Base-by-base conservation (phyloP, 1,284 basidiomycete species). In the Moniliella sp. region DNA sequence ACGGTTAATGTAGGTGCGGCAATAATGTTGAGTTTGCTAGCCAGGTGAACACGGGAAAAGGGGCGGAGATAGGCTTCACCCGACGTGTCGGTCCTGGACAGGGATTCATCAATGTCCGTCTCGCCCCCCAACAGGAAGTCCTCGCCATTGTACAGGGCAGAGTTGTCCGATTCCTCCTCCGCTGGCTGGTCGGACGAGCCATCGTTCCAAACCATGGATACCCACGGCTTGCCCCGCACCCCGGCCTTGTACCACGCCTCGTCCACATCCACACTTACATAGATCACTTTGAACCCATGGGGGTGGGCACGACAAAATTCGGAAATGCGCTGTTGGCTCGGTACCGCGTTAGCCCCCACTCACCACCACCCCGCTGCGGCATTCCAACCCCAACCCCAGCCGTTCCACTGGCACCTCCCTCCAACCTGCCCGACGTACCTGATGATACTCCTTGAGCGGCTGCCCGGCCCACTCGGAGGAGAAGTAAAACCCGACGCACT, bases 131-230 rank as follows among this genome's bases (percentile, higher is more conserved):
- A 63, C 23, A 64, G 42, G 38, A 58, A 63, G 29, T 58, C 50
- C 15, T 62, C 61, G 26, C 42, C 40, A 34, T 50, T 46, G 35
- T 45, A 41, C 19, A 52, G 32, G 9, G 37, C n/a, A 31, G 33
- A 18, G 50, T 58, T 4, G 45, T 2, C 61, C n/a, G n/a, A n/a
- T n/a, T n/a, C n/a, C n/a, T n/a, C n/a, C n/a, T n/a, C n/a, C 5
- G 48, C 45, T n/a, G n/a, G n/a, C n/a, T n/a, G n/a, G n/a, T n/a
- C n/a, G n/a, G n/a, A n/a, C 5, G 46, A 51, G 4, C 62, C 62
- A 37, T 63, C 62, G 41, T 62, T 54, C 61, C 61, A 63, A 1
- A 44, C 54, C 54, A 58, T 57, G n/a, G 48, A 45, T 17, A 58
- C 46, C 54, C 54, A 51, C 57, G 4, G 56, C 54, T 27, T 41